Base-by-base conservation (phyloP, 2,329 filamentous ascomycete genomes). In the Curvularia spicifera region DNA sequence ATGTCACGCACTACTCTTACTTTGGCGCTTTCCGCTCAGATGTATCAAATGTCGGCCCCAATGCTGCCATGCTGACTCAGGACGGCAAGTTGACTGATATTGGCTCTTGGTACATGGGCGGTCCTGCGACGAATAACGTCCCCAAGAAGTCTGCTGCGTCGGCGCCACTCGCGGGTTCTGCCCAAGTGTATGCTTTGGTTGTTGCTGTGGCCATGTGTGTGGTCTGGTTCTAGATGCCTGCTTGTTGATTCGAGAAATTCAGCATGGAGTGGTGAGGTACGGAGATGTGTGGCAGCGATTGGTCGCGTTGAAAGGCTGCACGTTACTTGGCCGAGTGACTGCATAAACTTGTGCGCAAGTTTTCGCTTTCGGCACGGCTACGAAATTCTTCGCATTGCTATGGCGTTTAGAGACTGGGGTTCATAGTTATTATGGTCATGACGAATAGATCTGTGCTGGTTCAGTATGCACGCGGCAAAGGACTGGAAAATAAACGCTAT, bases 91-190 rank as follows among this genome's bases (percentile, higher is more conserved):
- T 95, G 61, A 93, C 91, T 1, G 86, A 91, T 65, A 89, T 94
- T 63, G 91, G 91, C 0, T 83, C 84, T 2, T 90, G 88, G 88
- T 95, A 94, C 74, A 75, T 95, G n/a, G 87, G 91, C 61, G 70
- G 82, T 51, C 39, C 46, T 15, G 53, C 56, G 7, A 62, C 56
- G 2, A 53, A 53, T 3, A 60, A 60, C 1, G 10, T 60, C 13
- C 57, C 57, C 3, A 12, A 59, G 24, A 54, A 45, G 24, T 59
- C 56, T 8, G 40, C 39, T 35, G 33, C 33, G 13, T 35, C 33
- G 29, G 51, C 43, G 22, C 15, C 46, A 5, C 24, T 35, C 0
- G 7, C 4, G 10, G 2, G 1, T 13, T 18, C 33, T 2, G 26
- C 40, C 0, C 3, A 13, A 5, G 12, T n/a, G 2, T 35, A 50